phyloP scores from a whole-genome alignment of 2,329 filamentous ascomycete genomes.

The Fusarium graminum region DNA sequence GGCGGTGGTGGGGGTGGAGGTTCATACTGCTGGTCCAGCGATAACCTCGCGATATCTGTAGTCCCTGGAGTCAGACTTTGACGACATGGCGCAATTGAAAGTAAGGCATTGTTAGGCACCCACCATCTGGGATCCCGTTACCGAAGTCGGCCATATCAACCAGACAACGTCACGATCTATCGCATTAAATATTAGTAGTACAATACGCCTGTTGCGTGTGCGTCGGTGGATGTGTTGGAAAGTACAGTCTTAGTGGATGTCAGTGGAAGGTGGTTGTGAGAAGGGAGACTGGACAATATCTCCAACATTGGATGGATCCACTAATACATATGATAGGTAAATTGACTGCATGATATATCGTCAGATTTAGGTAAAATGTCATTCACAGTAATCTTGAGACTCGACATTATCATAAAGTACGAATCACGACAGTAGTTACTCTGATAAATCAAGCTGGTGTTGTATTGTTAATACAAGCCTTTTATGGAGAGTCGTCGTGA shows the following conservation, averaged over 20 bases:
- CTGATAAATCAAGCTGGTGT: constrained; percentile 13
- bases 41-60: constrained; percentile 59
- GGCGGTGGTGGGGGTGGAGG: constrained; percentile 54
- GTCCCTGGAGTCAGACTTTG: constrained; percentile 46
- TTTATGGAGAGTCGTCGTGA: constrained; percentile 36
- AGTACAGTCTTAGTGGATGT: constrained; percentile 27
- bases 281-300: constrained; percentile 27
- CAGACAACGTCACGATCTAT: constrained; percentile 15
- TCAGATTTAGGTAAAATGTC: neutral
- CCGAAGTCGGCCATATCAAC: constrained; percentile 54
- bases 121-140: constrained; percentile 55
- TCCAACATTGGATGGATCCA: constrained; percentile 34
- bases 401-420: neutral
- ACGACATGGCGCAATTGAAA: constrained; percentile 17
- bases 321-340: constrained; percentile 26
- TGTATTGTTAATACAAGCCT: constrained; percentile 20
- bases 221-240: neutral
- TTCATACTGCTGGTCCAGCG: constrained; percentile 54
- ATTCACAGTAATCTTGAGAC: neutral
- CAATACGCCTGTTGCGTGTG: constrained; percentile 5
- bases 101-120: constrained; percentile 32
- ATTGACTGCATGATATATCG: constrained; percentile 15
- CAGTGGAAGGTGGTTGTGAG: constrained; percentile 22
- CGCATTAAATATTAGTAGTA: constrained; percentile 32
- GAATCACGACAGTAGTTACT: constrained; percentile 9